These are phyloP conservation scores for Microdochium trichocladiopsis DNA, from an alignment of 2,329 filamentous ascomycete genomes.

Conservation along the genomic window DNA sequence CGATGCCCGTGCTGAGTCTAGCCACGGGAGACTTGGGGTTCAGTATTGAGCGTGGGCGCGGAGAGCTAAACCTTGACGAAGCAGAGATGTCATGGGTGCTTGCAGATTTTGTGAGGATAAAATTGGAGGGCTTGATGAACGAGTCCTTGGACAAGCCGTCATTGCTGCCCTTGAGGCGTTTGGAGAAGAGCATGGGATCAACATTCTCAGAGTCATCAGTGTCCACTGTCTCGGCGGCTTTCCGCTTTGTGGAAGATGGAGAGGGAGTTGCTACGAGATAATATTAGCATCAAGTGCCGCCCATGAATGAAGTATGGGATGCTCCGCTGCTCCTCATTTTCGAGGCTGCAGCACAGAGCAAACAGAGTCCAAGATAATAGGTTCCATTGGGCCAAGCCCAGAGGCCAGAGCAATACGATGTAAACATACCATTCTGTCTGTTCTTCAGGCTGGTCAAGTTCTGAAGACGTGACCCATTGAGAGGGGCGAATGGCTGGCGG, in stretches of 20 bases:
- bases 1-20: conserved; percentile 34
- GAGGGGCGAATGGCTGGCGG: conserved; percentile 69
- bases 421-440: conserved; percentile 60
- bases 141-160: conserved; percentile 35
- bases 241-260: conserved; percentile 44
- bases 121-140: conserved; percentile 38
- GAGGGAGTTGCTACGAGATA: conserved; percentile 30
- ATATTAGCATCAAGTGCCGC: conserved; percentile 17
- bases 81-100: conserved; percentile 26
- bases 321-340: neutral
- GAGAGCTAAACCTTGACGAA: conserved; percentile 17
- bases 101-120: conserved; percentile 35
- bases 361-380: too few relatives aligned
- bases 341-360: neutral
- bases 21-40: conserved; percentile 45
- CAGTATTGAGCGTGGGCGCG: conserved; percentile 36
- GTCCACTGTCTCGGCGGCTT: conserved; percentile 44
- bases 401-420: neutral
- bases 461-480: conserved; percentile 64
- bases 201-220: conserved; percentile 53
- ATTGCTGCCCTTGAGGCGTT: conserved; percentile 46
- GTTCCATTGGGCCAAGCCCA: neutral
- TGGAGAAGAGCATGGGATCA: conserved; percentile 49
- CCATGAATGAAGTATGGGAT: neutral
- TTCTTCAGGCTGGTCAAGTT: conserved; percentile 71